Conservation (phyloP, 2,329 filamentous ascomycete genomes). For the Alternaria arbusti region DNA sequence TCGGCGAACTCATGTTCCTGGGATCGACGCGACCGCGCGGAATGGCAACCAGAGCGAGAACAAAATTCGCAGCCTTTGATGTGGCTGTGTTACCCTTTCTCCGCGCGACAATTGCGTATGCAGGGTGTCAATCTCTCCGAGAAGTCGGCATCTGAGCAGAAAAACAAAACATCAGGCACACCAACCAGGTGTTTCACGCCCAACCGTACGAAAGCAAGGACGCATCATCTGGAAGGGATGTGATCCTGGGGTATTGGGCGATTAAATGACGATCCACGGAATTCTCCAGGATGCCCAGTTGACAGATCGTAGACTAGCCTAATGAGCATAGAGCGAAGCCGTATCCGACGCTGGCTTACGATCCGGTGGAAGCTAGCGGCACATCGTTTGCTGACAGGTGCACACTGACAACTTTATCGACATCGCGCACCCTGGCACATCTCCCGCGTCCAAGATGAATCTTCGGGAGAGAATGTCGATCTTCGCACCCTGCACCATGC, state of each 20-base stretch:
- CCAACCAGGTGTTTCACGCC: background rate
- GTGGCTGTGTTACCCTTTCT: background rate
- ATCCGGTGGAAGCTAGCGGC: background rate
- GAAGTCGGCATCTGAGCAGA: background rate
- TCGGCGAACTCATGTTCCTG: constrained; percentile 5
- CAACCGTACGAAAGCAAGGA: constrained; percentile 2
- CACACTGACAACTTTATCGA: background rate
- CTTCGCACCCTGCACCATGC: background rate
- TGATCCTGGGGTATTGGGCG: constrained; percentile 5
- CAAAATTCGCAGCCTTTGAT: background rate
- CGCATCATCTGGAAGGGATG: background rate
- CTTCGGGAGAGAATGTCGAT: background rate
- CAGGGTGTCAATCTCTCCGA: background rate
- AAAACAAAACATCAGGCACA: background rate
- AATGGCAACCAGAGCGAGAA: background rate
- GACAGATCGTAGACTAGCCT: constrained; percentile 6
- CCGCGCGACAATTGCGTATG: background rate
- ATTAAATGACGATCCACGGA: constrained; percentile 6
- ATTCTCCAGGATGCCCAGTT: background rate
- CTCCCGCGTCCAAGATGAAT: constrained; percentile 7
- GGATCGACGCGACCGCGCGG: background rate
- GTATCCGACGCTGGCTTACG: background rate
- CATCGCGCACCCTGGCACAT: constrained; percentile 6
- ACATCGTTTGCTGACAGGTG: constrained; percentile 3
- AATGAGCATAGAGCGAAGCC: background rate